Conservation (phyloP, 495 filamentous ascomycete species). For the Cenococcum geophilum region DNA sequence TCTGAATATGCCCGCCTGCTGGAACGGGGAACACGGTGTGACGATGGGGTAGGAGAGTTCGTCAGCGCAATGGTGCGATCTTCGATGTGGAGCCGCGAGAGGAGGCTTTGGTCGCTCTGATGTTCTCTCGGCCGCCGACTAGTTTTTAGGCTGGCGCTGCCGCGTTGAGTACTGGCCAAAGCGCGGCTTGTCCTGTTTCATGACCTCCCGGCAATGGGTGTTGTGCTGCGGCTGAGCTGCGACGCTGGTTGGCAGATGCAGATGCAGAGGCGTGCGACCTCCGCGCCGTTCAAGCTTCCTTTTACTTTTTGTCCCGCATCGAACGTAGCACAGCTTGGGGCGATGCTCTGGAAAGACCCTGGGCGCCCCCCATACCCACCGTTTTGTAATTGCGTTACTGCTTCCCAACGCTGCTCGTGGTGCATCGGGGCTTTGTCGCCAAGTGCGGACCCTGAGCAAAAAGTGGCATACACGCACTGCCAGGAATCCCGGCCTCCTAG, state of each 20-base stretch:
- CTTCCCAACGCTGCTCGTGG: background rate
- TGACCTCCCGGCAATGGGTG: background rate
- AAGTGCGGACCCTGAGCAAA: background rate
- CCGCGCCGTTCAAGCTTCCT: background rate
- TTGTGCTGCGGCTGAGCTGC: conserved; percentile 1
- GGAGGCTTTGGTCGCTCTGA: background rate
- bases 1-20: too few relatives aligned
- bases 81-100: conserved; percentile 20
- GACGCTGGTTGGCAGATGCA: background rate
- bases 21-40: background rate
- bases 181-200: background rate
- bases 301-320: background rate
- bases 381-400: background rate
- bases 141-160: too few relatives aligned
- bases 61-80: conserved; percentile 20
- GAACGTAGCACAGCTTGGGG: background rate
- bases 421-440: background rate
- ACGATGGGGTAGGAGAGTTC: conserved; percentile 15
- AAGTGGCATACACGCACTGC: background rate
- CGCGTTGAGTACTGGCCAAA: too few relatives aligned
- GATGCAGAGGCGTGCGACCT: background rate
- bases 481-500: background rate
- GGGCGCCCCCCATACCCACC: too few relatives aligned
- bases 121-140: background rate
- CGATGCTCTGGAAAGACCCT: background rate